Base-by-base conservation (phyloP, 257 asterid species). In the Craterostigma plantagineum region DNA sequence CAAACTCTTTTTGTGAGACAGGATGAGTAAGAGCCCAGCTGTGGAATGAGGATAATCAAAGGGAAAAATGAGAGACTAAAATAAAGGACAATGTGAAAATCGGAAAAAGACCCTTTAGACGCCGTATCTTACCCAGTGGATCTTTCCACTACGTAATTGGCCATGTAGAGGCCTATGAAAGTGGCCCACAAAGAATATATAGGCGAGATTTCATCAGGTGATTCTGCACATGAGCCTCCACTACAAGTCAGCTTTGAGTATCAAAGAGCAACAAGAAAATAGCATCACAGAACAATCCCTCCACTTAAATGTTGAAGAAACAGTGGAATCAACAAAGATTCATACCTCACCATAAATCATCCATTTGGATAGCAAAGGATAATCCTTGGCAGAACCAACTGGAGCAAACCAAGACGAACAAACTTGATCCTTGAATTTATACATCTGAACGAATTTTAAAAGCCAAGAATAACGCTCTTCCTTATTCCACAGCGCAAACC, bases 1-100 rank as follows among this genome's bases (percentile, higher is more conserved):
- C 91, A 18, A 67, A 69, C 61, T 90, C 92, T 60, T 83, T 77
- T 55, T 64, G 76, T 9, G 92, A 69, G 55, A 90, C 83, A 18
- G 99, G 99, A 52, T 85, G 94, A 41, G 95, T 77, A 14, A 90
- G 92, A 63, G 94, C 99, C 99, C 99, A 90, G 49, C 94, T 90
- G 68, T 61, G 40, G 11, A 57, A 72, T 50, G 56, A 41, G 11
- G 49, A 42, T 12, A n/a, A n/a, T n/a, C n/a, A n/a, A n/a, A n/a
- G n/a, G n/a, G n/a, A n/a, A n/a, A n/a, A n/a, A n/a, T n/a, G n/a
- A n/a, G n/a, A n/a, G n/a, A n/a, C n/a, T n/a, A n/a, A n/a, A n/a
- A n/a, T n/a, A 58, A 50, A 18, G 40, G 38, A 37, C n/a, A 30
- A 13, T 13, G 14, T 14, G 27, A 6, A 42, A 10, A 12, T 10